Conservation (phyloP, 2,329 filamentous ascomycete genomes). For the Colletotrichum nymphaeae region DNA sequence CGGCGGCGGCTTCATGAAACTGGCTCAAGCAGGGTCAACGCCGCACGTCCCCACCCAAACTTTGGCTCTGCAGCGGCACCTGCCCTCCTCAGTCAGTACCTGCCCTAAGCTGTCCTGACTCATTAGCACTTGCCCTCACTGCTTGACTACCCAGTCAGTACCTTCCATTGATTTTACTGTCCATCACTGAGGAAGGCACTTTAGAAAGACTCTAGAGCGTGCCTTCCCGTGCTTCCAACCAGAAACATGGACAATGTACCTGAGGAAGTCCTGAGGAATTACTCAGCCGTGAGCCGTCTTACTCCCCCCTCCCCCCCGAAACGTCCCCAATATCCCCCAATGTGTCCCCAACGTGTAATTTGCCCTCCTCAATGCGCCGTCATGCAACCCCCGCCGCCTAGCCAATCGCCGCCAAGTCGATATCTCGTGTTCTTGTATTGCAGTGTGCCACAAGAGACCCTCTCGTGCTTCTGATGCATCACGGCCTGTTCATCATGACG, state of each 20-base stretch:
- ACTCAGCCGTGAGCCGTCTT: constrained; percentile 8
- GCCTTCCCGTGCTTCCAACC: neutral
- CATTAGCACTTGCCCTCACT: no score
- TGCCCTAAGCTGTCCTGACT: neutral
- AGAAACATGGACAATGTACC: constrained; percentile 15
- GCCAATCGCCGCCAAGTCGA: constrained; percentile 5
- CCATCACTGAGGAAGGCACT: neutral
- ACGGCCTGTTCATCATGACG: neutral
- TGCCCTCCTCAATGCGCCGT: constrained; percentile 28
- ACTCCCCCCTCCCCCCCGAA: constrained; percentile 1
- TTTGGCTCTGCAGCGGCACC: constrained; percentile 22
- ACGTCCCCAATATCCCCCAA: neutral
- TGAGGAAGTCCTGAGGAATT: constrained; percentile 1
- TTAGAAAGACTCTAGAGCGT: neutral
- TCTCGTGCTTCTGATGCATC: neutral
- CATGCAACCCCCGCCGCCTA: constrained; percentile 14
- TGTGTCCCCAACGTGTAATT: constrained; percentile 21
- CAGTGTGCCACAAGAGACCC: neutral
- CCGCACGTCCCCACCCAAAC: constrained; percentile 18
- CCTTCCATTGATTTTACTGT: neutral
- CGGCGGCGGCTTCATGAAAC: constrained; percentile 33
- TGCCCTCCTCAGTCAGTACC: neutral
- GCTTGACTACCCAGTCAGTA: neutral
- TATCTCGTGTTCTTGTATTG: constrained; percentile 4
- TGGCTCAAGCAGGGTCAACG: constrained; percentile 32